Evolutionary conservation across 129 eudicot genomes (phyloP).

Genomic region (Flaveria bidentis): DNA sequence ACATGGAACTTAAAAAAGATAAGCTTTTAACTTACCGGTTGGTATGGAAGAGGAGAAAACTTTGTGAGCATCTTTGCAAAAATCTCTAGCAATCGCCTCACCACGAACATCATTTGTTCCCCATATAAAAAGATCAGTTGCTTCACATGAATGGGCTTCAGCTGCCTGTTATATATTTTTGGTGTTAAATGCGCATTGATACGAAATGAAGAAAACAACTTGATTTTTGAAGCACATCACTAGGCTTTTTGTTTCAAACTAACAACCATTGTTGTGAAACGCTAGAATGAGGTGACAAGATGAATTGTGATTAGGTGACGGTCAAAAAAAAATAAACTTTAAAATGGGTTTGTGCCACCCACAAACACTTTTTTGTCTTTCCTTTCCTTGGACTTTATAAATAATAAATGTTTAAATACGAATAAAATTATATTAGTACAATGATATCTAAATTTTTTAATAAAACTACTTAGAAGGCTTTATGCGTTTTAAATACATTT

Average conservation of each 20-base stretch:
- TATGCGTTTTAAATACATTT: neutral
- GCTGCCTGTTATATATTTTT: conserved; percentile 58
- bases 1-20: neutral
- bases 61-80: conserved; percentile 43
- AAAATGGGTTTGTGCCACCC: neutral
- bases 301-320: neutral
- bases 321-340: neutral
- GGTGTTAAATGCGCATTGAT: neutral
- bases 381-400: neutral
- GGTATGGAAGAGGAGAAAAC: conserved; percentile 47
- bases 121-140: conserved; percentile 55
- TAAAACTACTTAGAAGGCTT: neutral
- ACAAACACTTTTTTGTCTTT: neutral
- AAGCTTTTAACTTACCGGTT: conserved; percentile 46
- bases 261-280: neutral
- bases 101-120: conserved; percentile 44
- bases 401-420: neutral
- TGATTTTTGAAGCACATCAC: neutral
- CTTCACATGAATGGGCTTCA: conserved; percentile 47
- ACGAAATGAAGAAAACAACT: neutral
- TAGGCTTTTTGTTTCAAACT: conserved; percentile 9
- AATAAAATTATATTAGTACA: neutral
- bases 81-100: conserved; percentile 44
- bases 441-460: neutral
- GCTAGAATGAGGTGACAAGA: neutral